These are phyloP conservation scores for Kitagawia praeruptora DNA, from an alignment of 129 eudicot species.

Conservation along the genomic window DNA sequence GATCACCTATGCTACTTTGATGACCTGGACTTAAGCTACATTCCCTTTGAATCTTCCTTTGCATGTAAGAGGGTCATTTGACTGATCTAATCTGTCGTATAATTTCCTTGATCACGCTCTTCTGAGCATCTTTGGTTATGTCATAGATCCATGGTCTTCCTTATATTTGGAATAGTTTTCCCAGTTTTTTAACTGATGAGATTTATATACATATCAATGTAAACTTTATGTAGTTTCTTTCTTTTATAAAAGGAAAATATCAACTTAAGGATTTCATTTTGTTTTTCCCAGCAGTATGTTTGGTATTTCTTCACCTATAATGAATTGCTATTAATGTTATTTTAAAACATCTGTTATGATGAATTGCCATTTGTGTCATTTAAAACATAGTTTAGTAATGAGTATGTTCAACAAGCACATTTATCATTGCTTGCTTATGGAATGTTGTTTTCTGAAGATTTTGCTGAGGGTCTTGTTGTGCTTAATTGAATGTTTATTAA, in stretches of 20 bases:
- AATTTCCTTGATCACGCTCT: not conserved
- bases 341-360: not conserved
- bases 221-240: not conserved
- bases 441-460: too few relatives aligned
- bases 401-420: not conserved
- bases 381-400: not conserved
- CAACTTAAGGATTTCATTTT: not conserved
- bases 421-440: not conserved
- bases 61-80: not conserved
- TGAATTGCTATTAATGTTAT: not conserved
- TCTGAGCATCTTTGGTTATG: conserved; percentile 5
- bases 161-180: not conserved
- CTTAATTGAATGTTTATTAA: too few relatives aligned
- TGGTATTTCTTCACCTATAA: not conserved
- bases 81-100: not conserved
- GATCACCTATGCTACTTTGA: not conserved
- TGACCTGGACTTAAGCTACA: not conserved
- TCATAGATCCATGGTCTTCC: not conserved
- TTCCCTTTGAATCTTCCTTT: too few relatives aligned
- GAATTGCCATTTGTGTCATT: not conserved
- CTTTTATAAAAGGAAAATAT: not conserved
- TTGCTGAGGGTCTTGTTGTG: not conserved
- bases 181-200: not conserved
- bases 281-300: not conserved
- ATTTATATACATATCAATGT: not conserved